These are phyloP conservation scores for Dissoconium aciculare DNA, from an alignment of 2,329 filamentous ascomycete species.

Conservation along the genomic window DNA sequence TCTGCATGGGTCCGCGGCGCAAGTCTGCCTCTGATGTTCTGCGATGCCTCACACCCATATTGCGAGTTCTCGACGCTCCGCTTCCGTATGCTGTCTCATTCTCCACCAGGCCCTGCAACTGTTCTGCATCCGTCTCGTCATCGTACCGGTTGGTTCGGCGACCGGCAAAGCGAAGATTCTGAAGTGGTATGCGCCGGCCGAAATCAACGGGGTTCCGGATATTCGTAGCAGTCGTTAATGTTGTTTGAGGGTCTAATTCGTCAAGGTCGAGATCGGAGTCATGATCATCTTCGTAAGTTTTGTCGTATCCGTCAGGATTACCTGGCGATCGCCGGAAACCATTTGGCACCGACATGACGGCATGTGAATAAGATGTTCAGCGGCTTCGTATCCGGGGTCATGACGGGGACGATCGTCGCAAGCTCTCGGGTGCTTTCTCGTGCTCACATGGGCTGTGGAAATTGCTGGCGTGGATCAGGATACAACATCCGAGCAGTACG, in stretches of 20 bases:
- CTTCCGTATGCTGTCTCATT: slow-evolving; percentile 33
- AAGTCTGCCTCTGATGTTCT: neutral
- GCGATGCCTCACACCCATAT: slow-evolving; percentile 34
- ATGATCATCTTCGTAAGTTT: slow-evolving; percentile 15
- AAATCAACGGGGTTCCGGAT: too few relatives aligned
- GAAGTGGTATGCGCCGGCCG: slow-evolving; percentile 50
- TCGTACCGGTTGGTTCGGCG: slow-evolving; percentile 23
- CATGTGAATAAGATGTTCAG: slow-evolving; percentile 1
- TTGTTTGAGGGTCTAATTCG: slow-evolving; percentile 53
- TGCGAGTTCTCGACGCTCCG: slow-evolving; percentile 23
- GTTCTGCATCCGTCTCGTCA: slow-evolving; percentile 44
- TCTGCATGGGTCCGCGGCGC: neutral
- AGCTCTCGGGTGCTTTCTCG: neutral
- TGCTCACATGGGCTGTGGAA: too few relatives aligned
- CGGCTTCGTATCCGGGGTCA: neutral
- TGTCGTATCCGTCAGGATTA: slow-evolving; percentile 46
- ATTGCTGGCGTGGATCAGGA: too few relatives aligned
- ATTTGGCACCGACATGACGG: slow-evolving; percentile 32
- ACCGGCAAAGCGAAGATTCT: slow-evolving; percentile 40
- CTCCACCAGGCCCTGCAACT: slow-evolving; percentile 49
- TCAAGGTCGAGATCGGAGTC: slow-evolving; percentile 68
- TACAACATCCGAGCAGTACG: too few relatives aligned
- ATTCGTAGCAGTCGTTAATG: too few relatives aligned
- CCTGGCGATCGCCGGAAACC: slow-evolving; percentile 40
- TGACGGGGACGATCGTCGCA: slow-evolving; percentile 1